Evolutionary conservation across 2,329 filamentous ascomycete genomes (phyloP), one percentile per base, ranked within the genome.

Genomic region (Huntiella moniliformis): DNA sequence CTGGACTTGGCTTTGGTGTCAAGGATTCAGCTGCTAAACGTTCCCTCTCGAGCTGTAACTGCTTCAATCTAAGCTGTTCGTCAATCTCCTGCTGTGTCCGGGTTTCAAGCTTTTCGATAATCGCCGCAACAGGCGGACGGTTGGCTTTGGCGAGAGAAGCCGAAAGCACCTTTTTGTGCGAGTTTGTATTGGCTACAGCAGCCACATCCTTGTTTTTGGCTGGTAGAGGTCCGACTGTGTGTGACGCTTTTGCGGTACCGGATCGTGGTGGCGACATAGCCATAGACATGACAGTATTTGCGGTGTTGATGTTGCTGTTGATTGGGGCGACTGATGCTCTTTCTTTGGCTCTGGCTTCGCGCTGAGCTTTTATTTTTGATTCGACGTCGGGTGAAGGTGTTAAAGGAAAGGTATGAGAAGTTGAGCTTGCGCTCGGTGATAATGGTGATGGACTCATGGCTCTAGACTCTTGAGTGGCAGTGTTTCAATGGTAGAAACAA

Each of bases 31-130:
- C 13, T 28, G 22, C 22, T 28, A 28, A 28, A 28, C 22, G 22
- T 28, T 28, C 22, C 6, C 22, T 28, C 17, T 47, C 46, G 15
- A 34, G 35, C 28, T 47, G 46, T 13, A 44, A 28, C 39, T 44
- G 36, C 15, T 47, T 41, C 7, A 47, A 31, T 8, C 46, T 40
- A 15, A 43, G 34, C 7, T 47, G 46, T 42, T 46, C 47, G 33
- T 49, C 44, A 38, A 49, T 46, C 37, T 49, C 47, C 22, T 49
- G 43, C 8, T 45, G 42, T 3, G 47, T 49, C 10, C 44, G 38
- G 2, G 36, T 43, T 36, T 49, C 47, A 11, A 49, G 43, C 11
- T 36, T 40, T 28, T 49, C 43, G 35, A 49, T 33, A 17, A 49
- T 49, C 16, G 38, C 40, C 4, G 43, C 37, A 5, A 49, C 47